Conservation (phyloP, 768 basidiomycete genomes). For the Russula sp. region DNA sequence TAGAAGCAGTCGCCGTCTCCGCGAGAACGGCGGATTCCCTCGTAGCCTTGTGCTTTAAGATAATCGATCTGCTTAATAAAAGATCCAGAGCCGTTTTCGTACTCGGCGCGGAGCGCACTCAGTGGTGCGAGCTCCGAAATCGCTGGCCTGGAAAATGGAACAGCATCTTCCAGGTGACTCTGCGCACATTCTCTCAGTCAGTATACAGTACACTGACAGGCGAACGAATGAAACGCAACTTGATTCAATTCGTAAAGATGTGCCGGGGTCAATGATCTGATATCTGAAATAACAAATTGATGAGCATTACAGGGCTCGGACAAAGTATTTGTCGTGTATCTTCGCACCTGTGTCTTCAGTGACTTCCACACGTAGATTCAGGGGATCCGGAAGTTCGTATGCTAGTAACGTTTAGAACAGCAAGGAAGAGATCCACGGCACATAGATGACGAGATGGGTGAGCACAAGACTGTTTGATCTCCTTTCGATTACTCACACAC, state of each 20-base stretch:
- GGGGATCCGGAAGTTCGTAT: conserved; percentile 33
- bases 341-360: conserved; percentile 29
- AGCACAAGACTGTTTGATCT: conserved; percentile 1
- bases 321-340: neutral
- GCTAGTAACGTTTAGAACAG: conserved; percentile 31
- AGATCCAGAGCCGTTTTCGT: conserved; percentile 53
- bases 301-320: neutral
- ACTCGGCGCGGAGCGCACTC: conserved; percentile 58
- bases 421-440: neutral
- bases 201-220: too few species aligned
- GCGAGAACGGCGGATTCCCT: conserved; percentile 63
- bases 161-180: conserved; percentile 42
- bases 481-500: conserved; percentile 20
- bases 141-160: conserved; percentile 46
- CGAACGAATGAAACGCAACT: conserved; percentile 29
- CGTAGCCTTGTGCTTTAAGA: conserved; percentile 61
- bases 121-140: conserved; percentile 55
- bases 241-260: conserved; percentile 45
- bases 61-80: conserved; percentile 78
- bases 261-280: conserved; percentile 36
- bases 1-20: conserved; percentile 92
- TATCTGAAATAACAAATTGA: conserved; percentile 32
- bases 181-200: conserved; percentile 26
- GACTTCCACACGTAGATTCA: conserved; percentile 18
- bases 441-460: conserved; percentile 7